Percentiles rank a stretch among this genome's conserved stretches.
Conservation (phyloP, 2,329 filamentous ascomycete genomes). For the Talaromyces funiculosus region DNA sequence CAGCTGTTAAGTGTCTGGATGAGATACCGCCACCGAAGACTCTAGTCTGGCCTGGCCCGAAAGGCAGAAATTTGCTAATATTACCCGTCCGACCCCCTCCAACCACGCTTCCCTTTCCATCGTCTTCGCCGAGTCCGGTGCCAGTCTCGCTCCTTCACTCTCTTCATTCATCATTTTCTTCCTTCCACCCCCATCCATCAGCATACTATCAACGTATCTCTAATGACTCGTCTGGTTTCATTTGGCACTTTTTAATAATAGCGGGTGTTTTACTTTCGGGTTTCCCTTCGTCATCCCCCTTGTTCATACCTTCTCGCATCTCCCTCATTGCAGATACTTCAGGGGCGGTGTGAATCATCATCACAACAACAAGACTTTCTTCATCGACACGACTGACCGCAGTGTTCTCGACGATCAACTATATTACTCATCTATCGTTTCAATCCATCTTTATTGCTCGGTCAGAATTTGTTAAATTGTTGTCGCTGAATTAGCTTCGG, state of each 20-base stretch:
- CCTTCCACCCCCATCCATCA: background rate
- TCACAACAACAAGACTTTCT: background rate
- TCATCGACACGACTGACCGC: background rate
- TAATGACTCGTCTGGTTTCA: slow-evolving; percentile 9
- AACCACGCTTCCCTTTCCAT: background rate
- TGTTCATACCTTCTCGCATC: slow-evolving; percentile 7
- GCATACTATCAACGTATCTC: background rate
- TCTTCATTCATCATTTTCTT: slow-evolving; percentile 2
- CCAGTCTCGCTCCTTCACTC: background rate
- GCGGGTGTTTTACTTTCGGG: slow-evolving; percentile 4
- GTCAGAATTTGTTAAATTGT: background rate
- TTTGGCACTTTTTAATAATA: slow-evolving; percentile 1
- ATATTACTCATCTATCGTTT: background rate
- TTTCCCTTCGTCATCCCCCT: background rate
- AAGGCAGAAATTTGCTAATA: background rate
- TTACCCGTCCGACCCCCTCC: background rate
- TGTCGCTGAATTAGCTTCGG: background rate
- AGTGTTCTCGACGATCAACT: background rate
- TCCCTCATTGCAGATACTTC: slow-evolving; percentile 4
- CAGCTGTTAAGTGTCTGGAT: background rate
- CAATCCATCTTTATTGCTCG: background rate
- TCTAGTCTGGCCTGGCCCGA: background rate
- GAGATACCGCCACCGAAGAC: background rate
- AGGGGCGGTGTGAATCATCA: slow-evolving; percentile 10
- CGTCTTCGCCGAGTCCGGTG: slow-evolving; percentile 14